Evolutionary conservation across 75 land plant species (phyloP), one percentile per base, ranked within the genome.

Genomic region (Cupressus sempervirens): DNA sequence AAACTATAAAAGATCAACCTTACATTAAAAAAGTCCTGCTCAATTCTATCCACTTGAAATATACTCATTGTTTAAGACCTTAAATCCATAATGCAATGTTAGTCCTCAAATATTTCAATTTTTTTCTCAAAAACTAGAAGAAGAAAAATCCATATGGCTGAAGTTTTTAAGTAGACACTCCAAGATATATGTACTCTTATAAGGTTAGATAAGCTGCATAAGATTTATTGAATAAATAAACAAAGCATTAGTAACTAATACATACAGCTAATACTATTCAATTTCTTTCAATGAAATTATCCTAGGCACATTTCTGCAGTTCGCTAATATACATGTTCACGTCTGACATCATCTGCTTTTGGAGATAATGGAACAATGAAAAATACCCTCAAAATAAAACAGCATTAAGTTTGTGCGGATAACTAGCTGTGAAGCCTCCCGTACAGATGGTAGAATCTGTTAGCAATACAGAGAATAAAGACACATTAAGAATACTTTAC

Each of bases 311-410:
- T 45, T 79, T 10, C 48, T 18, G 41, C 81, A 20, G 46, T 43
- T 43, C 23, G 12, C 50, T 45, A 38, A 62, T 65, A 30, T 72
- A 72, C 74, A 11, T 72, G 74, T 79, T 38, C 32, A 45, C 26
- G 29, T 79, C 81, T 79, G 32, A n/a, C 11, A 10, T 43, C 29
- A 79, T 15, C 30, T 45, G 81, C 46, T 45, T 79, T 50, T 79
- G 45, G 48, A 79, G 81, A 79, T 79, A 43, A 43, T 11, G 26
- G 81, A 43, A 79, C 13, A 30, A 29, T 38, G 70, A 56, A 84
- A 50, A 83, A 73, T 76, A 98, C 99, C 99, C 93, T 98, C 99
- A 90, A 98, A 98, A 86, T 98, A 98, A 83, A 98, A 98, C 81
- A 98, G 91, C 99, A 98, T 98, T 83, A 98, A 91, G 86, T 98